A percentile compares a stretch with the other conserved stretches of the same genome.
phyloP scores from a whole-genome alignment of 2,329 filamentous ascomycete genomes.

The Botrytis cinerea region DNA sequence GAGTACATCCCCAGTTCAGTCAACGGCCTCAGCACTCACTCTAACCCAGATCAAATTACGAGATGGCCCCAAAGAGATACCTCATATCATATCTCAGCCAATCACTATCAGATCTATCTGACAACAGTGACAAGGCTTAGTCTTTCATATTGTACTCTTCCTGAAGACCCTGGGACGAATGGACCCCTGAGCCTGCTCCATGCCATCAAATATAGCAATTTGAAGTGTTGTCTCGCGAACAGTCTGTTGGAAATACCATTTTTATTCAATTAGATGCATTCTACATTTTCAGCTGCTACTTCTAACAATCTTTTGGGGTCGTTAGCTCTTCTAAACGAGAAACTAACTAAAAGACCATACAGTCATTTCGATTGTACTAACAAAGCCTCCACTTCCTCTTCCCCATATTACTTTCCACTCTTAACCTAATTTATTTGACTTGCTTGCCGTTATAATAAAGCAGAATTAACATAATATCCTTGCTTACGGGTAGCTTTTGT shows the following conservation, averaged over 20 bases:
- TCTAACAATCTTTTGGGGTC: not conserved
- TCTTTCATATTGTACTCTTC: not conserved
- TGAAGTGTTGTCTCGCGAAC: slow-evolving; percentile 15
- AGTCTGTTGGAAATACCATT: slow-evolving; percentile 11
- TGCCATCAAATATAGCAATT: slow-evolving; percentile 4
- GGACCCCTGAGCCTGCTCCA: slow-evolving; percentile 1
- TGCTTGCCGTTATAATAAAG: slow-evolving; percentile 8
- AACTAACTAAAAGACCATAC: not conserved
- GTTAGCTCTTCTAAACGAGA: slow-evolving; percentile 20
- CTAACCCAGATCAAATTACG: slow-evolving; percentile 7
- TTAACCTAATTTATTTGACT: not conserved
- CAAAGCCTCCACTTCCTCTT: not conserved
- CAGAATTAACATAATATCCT: not conserved
- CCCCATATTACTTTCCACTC: slow-evolving; percentile 14
- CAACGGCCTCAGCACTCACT: not conserved
- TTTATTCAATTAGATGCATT: not conserved
- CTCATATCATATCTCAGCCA: not conserved
- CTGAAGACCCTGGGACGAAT: not conserved
- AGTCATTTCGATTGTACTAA: slow-evolving; percentile 1
- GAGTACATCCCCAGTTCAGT: not conserved
- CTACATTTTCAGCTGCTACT: slow-evolving; percentile 1
- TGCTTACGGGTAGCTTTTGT: not conserved
- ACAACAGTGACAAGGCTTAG: slow-evolving; percentile 13
- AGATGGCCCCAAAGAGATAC: slow-evolving; percentile 3
- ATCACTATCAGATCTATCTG: slow-evolving; percentile 1